phyloP scores from a whole-genome alignment of 768 basidiomycete genomes.

The Termitomyces sp. region DNA sequence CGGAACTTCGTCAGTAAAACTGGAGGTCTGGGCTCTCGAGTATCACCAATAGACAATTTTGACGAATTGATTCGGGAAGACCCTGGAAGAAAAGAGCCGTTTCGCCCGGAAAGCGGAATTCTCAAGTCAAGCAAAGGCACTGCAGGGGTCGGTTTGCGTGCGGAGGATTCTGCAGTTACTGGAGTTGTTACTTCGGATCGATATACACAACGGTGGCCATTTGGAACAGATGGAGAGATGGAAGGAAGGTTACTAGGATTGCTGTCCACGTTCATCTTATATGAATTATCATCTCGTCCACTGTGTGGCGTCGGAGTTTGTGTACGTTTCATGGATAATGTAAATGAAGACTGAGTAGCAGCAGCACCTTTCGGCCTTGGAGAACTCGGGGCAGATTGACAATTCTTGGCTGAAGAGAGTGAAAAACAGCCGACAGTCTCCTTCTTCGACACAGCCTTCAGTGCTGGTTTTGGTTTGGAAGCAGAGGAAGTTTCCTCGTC shows the following conservation, averaged over 20 bases:
- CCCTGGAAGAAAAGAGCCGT: not conserved
- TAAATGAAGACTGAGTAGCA: not conserved
- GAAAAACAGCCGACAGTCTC: not conserved
- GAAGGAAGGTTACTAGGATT: not conserved
- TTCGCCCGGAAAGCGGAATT: not conserved
- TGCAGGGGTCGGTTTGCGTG: not conserved
- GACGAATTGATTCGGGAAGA: not conserved
- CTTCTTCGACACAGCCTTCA: not conserved
- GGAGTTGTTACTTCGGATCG: not conserved
- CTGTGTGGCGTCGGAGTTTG: not conserved
- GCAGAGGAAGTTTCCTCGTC: slow-evolving; percentile 1
- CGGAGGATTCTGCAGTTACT: not conserved
- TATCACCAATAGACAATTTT: not conserved
- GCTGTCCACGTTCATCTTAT: slow-evolving; percentile 4
- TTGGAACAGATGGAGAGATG: not conserved
- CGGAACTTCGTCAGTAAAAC: not conserved
- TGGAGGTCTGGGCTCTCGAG: not conserved
- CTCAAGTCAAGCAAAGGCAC: slow-evolving; percentile 1
- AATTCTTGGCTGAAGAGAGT: not conserved
- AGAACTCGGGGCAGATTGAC: not conserved
- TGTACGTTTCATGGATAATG: not conserved
- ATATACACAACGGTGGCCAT: not conserved
- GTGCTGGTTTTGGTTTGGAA: not conserved
- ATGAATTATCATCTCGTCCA: not conserved
- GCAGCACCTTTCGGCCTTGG: not conserved